Base-by-base conservation (phyloP, 257 asterid species). In the Rhazya stricta region DNA sequence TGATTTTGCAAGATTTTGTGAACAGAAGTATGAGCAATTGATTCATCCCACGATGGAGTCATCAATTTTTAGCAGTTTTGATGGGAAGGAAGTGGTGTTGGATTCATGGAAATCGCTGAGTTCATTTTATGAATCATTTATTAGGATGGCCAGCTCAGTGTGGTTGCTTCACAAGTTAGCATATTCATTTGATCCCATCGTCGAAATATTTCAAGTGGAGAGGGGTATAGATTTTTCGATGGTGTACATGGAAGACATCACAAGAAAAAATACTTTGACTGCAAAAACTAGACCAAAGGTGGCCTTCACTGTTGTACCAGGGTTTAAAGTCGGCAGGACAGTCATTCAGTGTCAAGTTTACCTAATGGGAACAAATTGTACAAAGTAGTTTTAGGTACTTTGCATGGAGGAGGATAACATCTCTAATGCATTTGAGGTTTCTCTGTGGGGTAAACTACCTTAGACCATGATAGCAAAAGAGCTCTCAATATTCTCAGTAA, bases 111-210 rank as follows among this genome's bases (percentile, higher is more conserved):
- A 86, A 75, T 95, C 96, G 1, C 58, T 92, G 83, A 74, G 85
- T 37, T 89, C 89, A 74, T 95, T 95, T 77, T 91, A 86, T 54
- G 98, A 95, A 84, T 88, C 88, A 60, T 95, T 91, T 84, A 91
- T 95, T 58, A 84, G 89, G 84, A 89, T 93, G 97, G 89, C 97
- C 27, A 92, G 98, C 88, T 87, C 99, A 0, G 77, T 90, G 67
- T 95, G 99, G 99, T 82, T 89, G 81, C 94, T 92, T 61, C 98
- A 95, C 81, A 91, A 90, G 88, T 69, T 95, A 81, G 97, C 96
- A 0, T 85, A 83, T 79, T 90, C 92, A 0, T 92, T 92, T 74
- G 81, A 80, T 75, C 98, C 98, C 0, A 73, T 71, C 1, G 94
- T 91, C 65, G 91, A 92, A 89, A 89, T 95, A 80, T 95, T 95